Evolutionary conservation across 495 filamentous ascomycete genomes (phyloP).

Genomic region (Tuber brumale): DNA sequence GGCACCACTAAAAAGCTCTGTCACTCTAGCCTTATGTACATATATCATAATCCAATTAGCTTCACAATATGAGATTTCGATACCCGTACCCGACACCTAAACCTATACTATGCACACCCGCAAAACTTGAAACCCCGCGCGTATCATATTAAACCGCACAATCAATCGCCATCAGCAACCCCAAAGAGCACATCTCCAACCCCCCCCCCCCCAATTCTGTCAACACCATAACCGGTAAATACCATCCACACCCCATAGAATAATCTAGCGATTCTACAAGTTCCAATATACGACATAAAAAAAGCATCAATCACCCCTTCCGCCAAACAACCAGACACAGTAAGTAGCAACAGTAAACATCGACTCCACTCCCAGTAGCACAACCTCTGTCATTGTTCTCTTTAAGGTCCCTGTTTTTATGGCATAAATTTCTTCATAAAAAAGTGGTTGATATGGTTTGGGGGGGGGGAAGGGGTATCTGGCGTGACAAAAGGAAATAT

Average conservation of each 20-base stretch:
- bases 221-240: background rate
- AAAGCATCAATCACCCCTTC: background rate
- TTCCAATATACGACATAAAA: background rate
- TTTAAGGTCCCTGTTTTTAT: too few relatives aligned
- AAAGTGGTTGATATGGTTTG: too few relatives aligned
- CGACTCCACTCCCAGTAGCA: background rate
- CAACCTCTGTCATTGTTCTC: too few relatives aligned
- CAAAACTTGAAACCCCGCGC: too few relatives aligned
- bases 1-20: background rate
- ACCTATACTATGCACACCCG: background rate
- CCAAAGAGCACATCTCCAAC: too few relatives aligned
- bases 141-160: background rate
- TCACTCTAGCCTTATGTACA: background rate
- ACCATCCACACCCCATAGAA: background rate
- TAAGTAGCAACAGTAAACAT: background rate
- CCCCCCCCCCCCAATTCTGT: too few relatives aligned
- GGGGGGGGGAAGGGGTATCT: too few relatives aligned
- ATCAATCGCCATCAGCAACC: background rate
- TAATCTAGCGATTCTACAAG: background rate
- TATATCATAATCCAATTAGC: background rate
- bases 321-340: background rate
- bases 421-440: too few relatives aligned
- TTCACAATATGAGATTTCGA: background rate
- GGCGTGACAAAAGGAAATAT: too few relatives aligned
- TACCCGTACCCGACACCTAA: background rate